phyloP scores from a whole-genome alignment of 345 rosid genomes.

The Eucalyptus guilfoylei region DNA sequence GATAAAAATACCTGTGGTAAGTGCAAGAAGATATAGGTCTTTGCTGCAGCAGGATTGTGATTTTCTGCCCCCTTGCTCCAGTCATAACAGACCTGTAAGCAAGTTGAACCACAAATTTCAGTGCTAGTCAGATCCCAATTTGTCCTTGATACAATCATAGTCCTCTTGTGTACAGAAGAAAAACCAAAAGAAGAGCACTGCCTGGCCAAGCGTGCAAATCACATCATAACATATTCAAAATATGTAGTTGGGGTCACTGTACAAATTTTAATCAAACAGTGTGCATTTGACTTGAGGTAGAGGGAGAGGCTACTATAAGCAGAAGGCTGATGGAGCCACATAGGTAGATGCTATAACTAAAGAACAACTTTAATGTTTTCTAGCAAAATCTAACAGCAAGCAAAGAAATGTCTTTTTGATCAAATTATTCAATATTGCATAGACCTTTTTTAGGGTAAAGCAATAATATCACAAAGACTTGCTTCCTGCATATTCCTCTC shows the following conservation, averaged over 20 bases:
- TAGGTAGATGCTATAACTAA: background rate
- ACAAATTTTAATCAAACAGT: background rate
- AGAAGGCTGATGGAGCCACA: background rate
- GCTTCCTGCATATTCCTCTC: background rate
- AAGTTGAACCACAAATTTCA: background rate
- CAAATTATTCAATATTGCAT: background rate
- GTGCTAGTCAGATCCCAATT: background rate
- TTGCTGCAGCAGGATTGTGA: conserved; percentile 64
- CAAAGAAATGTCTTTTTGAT: background rate
- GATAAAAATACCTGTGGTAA: conserved; percentile 34
- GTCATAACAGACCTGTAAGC: conserved; percentile 67
- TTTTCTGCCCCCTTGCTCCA: conserved; percentile 88
- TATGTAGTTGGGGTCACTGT: background rate
- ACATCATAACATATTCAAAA: background rate
- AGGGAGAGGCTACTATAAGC: background rate
- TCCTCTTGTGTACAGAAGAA: background rate
- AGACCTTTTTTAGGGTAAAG: background rate
- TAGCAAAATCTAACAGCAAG: background rate
- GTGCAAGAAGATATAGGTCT: conserved; percentile 43
- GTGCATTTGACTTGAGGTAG: background rate
- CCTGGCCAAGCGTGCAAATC: background rate
- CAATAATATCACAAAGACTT: background rate
- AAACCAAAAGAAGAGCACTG: background rate
- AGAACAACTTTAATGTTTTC: background rate
- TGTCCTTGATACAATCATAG: background rate